phyloP scores from a whole-genome alignment of 371 early-diverging fungal species.

The Choanephora cucurbitarum region DNA sequence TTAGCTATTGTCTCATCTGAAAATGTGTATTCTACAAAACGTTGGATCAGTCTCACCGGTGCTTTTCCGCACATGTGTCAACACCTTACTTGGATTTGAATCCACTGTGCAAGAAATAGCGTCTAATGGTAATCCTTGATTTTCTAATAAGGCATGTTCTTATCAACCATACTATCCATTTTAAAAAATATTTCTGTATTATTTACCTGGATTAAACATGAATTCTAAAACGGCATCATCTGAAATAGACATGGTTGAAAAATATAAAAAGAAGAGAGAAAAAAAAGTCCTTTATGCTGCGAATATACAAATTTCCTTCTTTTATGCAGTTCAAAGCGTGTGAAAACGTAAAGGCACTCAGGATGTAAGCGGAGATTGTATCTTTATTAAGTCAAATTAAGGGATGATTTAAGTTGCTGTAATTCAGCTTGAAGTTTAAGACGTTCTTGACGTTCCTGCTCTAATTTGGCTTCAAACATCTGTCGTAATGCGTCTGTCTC shows the following conservation, averaged over 20 bases:
- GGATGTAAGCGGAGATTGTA: conserved; percentile 20
- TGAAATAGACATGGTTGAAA: conserved; percentile 18
- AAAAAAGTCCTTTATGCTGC: too few relatives aligned
- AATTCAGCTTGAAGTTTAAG: conserved; percentile 43
- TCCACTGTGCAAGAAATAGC: conserved; percentile 31
- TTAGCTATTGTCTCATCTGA: conserved; percentile 25
- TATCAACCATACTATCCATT: too few relatives aligned
- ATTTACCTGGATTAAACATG: conserved; percentile 49
- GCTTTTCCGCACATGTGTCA: too few relatives aligned
- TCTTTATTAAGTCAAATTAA: not conserved
- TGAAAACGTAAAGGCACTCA: conserved; percentile 19
- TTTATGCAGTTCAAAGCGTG: conserved; percentile 3
- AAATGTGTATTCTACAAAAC: conserved; percentile 30
- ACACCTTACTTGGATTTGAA: conserved; percentile 26
- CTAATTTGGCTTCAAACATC: conserved; percentile 43
- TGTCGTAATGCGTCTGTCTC: conserved; percentile 48
- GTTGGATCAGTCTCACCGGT: not conserved
- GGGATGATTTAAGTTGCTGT: conserved; percentile 30
- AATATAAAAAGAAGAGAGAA: not conserved
- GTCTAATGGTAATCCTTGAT: conserved; percentile 42
- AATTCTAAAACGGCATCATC: conserved; percentile 52
- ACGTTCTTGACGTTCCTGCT: conserved; percentile 48
- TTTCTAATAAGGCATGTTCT: conserved; percentile 17
- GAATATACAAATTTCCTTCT: too few relatives aligned
- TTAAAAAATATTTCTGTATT: not conserved